Evolutionary conservation across 768 basidiomycete genomes (phyloP), one percentile per base, ranked within the genome.

Genomic region (Coprinopsis strossmayeri): DNA sequence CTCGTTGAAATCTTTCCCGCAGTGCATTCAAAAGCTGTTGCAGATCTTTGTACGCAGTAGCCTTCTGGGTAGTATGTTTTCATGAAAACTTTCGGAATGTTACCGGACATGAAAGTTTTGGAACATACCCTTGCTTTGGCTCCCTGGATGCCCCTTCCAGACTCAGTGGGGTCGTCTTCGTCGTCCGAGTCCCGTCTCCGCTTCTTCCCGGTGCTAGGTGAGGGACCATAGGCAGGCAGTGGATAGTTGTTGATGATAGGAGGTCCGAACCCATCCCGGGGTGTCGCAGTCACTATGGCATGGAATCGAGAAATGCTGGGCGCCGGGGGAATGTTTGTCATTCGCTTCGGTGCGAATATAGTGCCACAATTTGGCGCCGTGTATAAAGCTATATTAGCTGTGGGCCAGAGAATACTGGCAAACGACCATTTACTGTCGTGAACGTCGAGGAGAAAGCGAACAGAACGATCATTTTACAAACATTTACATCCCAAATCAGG

Each of bases 11-110:
- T 26, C 59, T 55, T 5, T 63, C 58, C 26, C 57, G 53, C 34
- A 74, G 58, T 2, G 66, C 65, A 20, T 58, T 42, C 50, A 72
- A 59, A 17, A 71, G 58, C 24, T 63, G 53, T 30, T 63, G 57
- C 34, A 64, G 56, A 49, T 59, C 61, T n/a, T 57, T 46, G 43
- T 63, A 71, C 17, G 49, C 48, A 23, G 55, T 60, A 11, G 65
- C 58, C 24, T 59, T 59, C 67, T 69, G 49, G 30, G 30, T 32
- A 32, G 7, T 37, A 32, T 39, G 45, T 12, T 35, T 41, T 25
- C 43, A 18, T 12, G 5, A 39, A 11, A 11, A 39, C 15, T 27
- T 15, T 35, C 1, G 38, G 12, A 34, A 11, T 23, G 46, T 46
- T 17, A 43, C 17, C 20, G 45, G 41, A 34, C 24, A 41, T 52